Conservation (phyloP, 768 basidiomycete species). For the Sporobolomyces phaffii region DNA sequence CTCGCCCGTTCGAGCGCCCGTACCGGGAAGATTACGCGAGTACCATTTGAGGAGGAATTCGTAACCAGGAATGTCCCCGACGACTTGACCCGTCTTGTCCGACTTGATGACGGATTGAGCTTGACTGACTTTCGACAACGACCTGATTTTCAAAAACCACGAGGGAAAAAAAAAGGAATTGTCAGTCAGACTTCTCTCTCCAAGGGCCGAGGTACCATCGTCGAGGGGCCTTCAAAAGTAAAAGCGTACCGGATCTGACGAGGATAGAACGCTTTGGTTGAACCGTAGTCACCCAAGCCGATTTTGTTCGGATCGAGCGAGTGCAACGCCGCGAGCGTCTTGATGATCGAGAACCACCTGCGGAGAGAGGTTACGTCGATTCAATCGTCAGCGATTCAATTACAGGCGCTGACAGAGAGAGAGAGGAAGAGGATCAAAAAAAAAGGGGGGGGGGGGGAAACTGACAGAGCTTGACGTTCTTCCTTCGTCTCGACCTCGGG, state of each 20-base stretch:
- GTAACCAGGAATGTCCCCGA: slow-evolving; percentile 70
- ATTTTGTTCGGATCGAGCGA: slow-evolving; percentile 60
- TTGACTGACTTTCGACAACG: slow-evolving; percentile 71
- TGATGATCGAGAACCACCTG: slow-evolving; percentile 74
- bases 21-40: slow-evolving; percentile 58
- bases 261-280: slow-evolving; percentile 75
- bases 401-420: background rate
- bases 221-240: background rate
- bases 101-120: slow-evolving; percentile 67
- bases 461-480: slow-evolving; percentile 67
- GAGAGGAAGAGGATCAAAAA: background rate
- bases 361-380: too few species aligned
- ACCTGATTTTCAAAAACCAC: slow-evolving; percentile 50
- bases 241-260: slow-evolving; percentile 60
- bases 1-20: slow-evolving; percentile 49
- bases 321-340: slow-evolving; percentile 63
- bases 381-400: background rate
- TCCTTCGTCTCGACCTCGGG: slow-evolving; percentile 56
- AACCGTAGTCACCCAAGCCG: slow-evolving; percentile 66
- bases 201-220: too few species aligned
- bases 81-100: slow-evolving; percentile 56
- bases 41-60: slow-evolving; percentile 73
- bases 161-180: background rate
- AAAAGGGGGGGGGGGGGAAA: slow-evolving; percentile 8
- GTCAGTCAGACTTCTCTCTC: too few species aligned